phyloP scores from a whole-genome alignment of 176 grass and related monocot species.

The sorghum (Sorghum bicolor) region Sorghum_bicolor_NCBIv3 NC_012878.2:57803501-57804000 shows the following conservation, averaged over 20 bases:
- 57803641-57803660: constrained; percentile 58
- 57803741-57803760: constrained; percentile 59
- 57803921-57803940: constrained; percentile 67
- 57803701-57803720: constrained; percentile 79
- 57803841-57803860: not conserved
- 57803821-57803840: not conserved
- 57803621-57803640: constrained; percentile 60
- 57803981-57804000: constrained; percentile 71
- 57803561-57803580: not conserved
- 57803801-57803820: constrained; percentile 7
- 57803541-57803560: not conserved
- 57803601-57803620: not conserved
- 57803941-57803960: constrained; percentile 63
- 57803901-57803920: constrained; percentile 70
- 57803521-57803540: not conserved
- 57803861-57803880: not conserved
- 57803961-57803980: constrained; percentile 66
- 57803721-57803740: constrained; percentile 65
- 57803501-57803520: not conserved
- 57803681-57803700: constrained; percentile 88
- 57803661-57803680: constrained; percentile 60
- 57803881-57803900: not conserved
- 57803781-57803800: constrained; percentile 46
- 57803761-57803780: constrained; percentile 53
- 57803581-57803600: not conserved